Evolutionary conservation across 208 protist genomes (phyloP).

Genomic region (Acanthamoeba castellanii): DNA sequence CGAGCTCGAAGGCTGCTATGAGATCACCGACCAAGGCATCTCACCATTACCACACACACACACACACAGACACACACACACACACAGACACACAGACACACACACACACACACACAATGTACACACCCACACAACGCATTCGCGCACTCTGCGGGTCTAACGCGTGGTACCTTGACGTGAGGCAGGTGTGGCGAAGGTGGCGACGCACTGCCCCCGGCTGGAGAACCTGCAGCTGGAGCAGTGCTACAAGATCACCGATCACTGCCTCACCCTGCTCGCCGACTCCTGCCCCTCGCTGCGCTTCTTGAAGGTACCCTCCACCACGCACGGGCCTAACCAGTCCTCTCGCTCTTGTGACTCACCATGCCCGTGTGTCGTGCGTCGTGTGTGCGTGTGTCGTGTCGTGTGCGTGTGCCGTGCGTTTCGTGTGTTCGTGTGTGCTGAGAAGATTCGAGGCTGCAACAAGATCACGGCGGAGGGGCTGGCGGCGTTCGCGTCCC

Average conservation of each 20-base stretch:
- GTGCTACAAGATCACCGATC: slow-evolving; percentile 5
- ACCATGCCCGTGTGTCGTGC: too few species aligned
- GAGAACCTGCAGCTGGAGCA: slow-evolving; percentile 23
- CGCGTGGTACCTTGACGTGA: neutral
- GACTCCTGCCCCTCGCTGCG: neutral
- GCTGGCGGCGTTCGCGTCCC: neutral
- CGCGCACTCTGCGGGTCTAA: too few species aligned
- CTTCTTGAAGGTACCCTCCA: neutral
- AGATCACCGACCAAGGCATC: neutral
- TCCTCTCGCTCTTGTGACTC: neutral
- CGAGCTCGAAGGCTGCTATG: neutral
- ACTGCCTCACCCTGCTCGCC: neutral
- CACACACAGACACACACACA: too few species aligned
- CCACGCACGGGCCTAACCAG: neutral
- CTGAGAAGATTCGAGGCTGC: neutral
- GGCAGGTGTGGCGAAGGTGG: neutral
- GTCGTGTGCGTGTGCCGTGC: neutral
- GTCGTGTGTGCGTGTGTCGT: neutral
- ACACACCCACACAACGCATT: too few species aligned
- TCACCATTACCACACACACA: too few species aligned
- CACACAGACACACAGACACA: too few species aligned
- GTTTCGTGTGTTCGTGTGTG: neutral
- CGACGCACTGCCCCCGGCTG: neutral
- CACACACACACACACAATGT: too few species aligned
- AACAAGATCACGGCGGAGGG: neutral